These are phyloP conservation scores for Heliamphora pulchella DNA, from an alignment of 179 eudicot species.

Conservation along the genomic window DNA sequence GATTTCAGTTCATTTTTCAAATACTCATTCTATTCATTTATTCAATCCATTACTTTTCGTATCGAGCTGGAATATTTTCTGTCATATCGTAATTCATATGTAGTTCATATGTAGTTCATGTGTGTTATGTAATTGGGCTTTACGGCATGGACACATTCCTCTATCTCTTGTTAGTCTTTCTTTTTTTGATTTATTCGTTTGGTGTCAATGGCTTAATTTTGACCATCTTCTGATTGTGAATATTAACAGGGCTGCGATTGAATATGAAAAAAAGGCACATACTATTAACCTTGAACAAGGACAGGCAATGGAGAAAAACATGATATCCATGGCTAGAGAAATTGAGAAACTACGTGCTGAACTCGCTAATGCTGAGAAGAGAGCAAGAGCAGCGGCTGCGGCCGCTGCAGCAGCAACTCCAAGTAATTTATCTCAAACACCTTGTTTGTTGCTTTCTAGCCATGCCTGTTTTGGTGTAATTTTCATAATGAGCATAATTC, in stretches of 20 bases:
- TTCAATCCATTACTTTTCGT: background rate
- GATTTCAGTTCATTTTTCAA: background rate
- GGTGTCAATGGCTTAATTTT: conserved; percentile 5
- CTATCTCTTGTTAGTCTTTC: background rate
- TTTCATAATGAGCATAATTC: conserved; percentile 1
- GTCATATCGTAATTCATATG: background rate
- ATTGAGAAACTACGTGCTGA: conserved; percentile 56
- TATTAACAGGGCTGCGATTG: conserved; percentile 64
- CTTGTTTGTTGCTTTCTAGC: conserved; percentile 4
- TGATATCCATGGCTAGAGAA: conserved; percentile 45
- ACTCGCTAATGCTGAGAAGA: conserved; percentile 70
- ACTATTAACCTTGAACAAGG: conserved; percentile 42
- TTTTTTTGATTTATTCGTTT: conserved; percentile 1
- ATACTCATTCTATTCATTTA: background rate
- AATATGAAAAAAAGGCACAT: conserved; percentile 58
- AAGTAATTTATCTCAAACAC: conserved; percentile 25
- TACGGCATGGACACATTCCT: background rate
- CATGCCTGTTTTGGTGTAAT: background rate
- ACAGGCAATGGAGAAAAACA: conserved; percentile 58
- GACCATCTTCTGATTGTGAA: conserved; percentile 5
- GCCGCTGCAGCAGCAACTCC: conserved; percentile 54
- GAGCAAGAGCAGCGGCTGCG: conserved; percentile 57
- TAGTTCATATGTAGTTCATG: background rate
- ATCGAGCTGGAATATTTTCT: background rate
- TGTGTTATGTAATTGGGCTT: background rate